These are phyloP conservation scores for Colletotrichum brevisporum DNA, from an alignment of 2,329 filamentous ascomycete genomes.

Conservation along the genomic window DNA sequence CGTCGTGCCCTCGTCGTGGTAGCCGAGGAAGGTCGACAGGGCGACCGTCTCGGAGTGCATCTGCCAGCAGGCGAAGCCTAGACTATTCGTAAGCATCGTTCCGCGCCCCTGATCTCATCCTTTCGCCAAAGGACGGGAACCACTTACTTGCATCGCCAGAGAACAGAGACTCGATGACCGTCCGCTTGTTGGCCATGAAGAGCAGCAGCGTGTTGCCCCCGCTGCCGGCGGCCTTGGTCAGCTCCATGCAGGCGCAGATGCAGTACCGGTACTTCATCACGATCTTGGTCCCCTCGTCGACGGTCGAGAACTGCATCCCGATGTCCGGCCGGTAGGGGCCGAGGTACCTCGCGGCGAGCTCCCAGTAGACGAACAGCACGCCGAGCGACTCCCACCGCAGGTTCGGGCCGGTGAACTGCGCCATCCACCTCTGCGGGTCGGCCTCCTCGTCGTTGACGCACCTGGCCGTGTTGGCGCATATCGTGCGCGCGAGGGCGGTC, in stretches of 20 bases:
- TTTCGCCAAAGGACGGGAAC: too few relatives aligned
- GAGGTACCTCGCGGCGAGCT: conserved; percentile 31
- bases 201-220: conserved; percentile 51
- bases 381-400: conserved; percentile 62
- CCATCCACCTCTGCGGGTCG: conserved; percentile 54
- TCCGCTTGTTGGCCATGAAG: conserved; percentile 48
- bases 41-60: conserved; percentile 50
- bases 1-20: conserved; percentile 41
- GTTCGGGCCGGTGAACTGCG: conserved; percentile 54
- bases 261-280: conserved; percentile 42
- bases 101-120: too few relatives aligned
- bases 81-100: neutral
- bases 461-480: conserved; percentile 55
- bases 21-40: conserved; percentile 45
- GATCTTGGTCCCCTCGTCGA: conserved; percentile 31
- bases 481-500: conserved; percentile 51
- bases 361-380: conserved; percentile 50
- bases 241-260: conserved; percentile 44
- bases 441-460: conserved; percentile 53
- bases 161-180: conserved; percentile 51
- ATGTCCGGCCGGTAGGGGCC: conserved; percentile 30
- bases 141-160: conserved; percentile 53
- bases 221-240: conserved; percentile 47
- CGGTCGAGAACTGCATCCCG: neutral
- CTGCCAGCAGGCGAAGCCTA: conserved; percentile 41